Base-by-base conservation (phyloP, 1,284 basidiomycete genomes). In the Tremellales sp. region DNA sequence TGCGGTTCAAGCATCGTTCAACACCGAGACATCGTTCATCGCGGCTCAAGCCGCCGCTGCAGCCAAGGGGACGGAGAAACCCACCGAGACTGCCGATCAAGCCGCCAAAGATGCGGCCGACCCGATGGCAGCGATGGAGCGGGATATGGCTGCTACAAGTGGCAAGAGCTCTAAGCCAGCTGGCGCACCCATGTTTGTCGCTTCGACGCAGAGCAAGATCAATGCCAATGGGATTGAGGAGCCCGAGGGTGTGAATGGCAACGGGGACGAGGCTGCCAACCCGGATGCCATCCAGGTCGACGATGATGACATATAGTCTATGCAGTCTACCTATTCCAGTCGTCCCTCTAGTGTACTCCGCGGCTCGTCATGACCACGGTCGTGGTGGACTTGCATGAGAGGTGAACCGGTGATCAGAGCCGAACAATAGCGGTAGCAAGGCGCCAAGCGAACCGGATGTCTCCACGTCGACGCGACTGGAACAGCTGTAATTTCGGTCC, bases 1-100 rank as follows among this genome's bases (percentile, higher is more conserved):
- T 48, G 90, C 89, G 59, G 94, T 99, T 5, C 94, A 98, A 75
- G 93, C 96, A 33, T 89, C 92, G 65, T 99, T 93, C 80, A 97
- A 98, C 73, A 98, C 96, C 8, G 93, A 97, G 58, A 66, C 62
- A 12, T 87, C 84, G 39, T 93, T 89, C 70, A 77, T 93, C 49
- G 87, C 87, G 2, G 89, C 90, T 6, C 87, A 92, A 74, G 82
- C 88, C 0, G 79, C 87, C 57, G 84, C 85, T 2, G 81, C 84
- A 26, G 80, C 39, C 21, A 68, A 67, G 43, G 63, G 64, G 37
- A 65, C 58, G 36, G 69, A 64, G 39, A 67, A 58, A 48, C 64
- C 65, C 4, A 69, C 64, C 5, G 68, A 64, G 22, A 57, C 53
- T 1, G 69, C 67, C 3, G 61, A 57, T 12, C 65, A 57, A 1